Evolutionary conservation across 2,329 filamentous ascomycete species (phyloP).

Genomic region (Aureobasidium musti): DNA sequence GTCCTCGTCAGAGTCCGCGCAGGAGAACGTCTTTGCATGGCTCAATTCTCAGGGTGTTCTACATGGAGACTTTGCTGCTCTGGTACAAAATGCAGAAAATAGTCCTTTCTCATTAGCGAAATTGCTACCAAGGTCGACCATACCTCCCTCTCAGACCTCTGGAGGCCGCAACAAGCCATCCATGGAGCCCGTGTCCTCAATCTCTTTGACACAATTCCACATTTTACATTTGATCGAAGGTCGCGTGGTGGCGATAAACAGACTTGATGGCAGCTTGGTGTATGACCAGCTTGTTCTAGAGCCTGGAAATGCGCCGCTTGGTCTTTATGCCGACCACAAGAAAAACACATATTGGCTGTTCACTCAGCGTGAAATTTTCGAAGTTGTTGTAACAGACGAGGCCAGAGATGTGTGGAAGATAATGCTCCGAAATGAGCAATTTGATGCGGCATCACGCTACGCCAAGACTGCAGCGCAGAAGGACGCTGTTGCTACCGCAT

Average conservation of each 20-base stretch:
- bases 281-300: constrained; percentile 87
- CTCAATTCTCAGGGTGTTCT: constrained; percentile 82
- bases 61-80: constrained; percentile 70
- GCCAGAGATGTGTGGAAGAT: constrained; percentile 94
- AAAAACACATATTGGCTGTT: constrained; percentile 99
- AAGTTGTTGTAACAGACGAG: constrained; percentile 88
- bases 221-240: constrained; percentile 80
- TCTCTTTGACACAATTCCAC: constrained; percentile 92
- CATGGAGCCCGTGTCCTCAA: constrained; percentile 73
- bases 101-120: constrained; percentile 74
- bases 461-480: constrained; percentile 78
- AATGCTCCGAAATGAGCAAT: constrained; percentile 82
- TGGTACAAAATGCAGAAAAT: constrained; percentile 56
- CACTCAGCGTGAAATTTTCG: constrained; percentile 85
- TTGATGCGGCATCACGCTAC: constrained; percentile 83
- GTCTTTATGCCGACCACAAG: constrained; percentile 82
- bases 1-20: constrained; percentile 45
- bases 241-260: constrained; percentile 80
- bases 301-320: constrained; percentile 75
- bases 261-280: constrained; percentile 79
- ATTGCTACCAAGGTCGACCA: constrained; percentile 70
- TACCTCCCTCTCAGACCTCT: constrained; percentile 67
- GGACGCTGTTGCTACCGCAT: constrained; percentile 88
- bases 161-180: constrained; percentile 65
- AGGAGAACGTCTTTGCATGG: constrained; percentile 84